These are phyloP conservation scores for Backusella westeae DNA, from an alignment of 192 early-diverging fungal genomes.

Conservation along the genomic window DNA sequence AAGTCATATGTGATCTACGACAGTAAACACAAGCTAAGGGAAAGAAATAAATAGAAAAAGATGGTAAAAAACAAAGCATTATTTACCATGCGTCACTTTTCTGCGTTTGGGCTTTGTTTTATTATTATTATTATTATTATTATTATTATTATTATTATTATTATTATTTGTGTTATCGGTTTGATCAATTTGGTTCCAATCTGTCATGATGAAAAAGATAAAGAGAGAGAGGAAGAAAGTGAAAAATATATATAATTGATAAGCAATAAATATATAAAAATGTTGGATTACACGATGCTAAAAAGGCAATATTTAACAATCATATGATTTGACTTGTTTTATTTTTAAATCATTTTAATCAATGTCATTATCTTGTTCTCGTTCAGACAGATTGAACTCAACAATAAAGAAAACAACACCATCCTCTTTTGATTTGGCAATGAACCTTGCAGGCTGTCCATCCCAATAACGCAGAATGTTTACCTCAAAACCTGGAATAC, in stretches of 20 bases:
- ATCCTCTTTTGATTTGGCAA: conserved; percentile 63
- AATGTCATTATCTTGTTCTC: conserved; percentile 10
- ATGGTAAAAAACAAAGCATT: background rate
- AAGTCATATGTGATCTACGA: conserved; percentile 95
- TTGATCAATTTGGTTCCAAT: background rate
- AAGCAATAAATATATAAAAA: background rate
- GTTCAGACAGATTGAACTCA: conserved; percentile 51
- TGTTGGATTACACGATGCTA: background rate
- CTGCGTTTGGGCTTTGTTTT: background rate
- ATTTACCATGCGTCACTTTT: conserved; percentile 5
- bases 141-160: background rate
- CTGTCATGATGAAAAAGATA: background rate
- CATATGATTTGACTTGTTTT: background rate
- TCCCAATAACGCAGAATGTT: conserved; percentile 53
- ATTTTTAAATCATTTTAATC: conserved; percentile 2
- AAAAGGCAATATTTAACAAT: conserved; percentile 2
- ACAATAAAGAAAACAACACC: conserved; percentile 66
- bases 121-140: background rate
- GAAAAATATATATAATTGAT: background rate
- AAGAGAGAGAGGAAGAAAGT: background rate
- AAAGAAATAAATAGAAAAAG: background rate
- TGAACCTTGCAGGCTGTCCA: conserved; percentile 69
- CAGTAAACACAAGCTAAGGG: conserved; percentile 89
- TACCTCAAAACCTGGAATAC: conserved; percentile 49
- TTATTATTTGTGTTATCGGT: background rate